A percentile compares a stretch with the other conserved stretches of the same genome.
Conservation (phyloP, 768 basidiomycete species). For the Hygrocybe punicea region DNA sequence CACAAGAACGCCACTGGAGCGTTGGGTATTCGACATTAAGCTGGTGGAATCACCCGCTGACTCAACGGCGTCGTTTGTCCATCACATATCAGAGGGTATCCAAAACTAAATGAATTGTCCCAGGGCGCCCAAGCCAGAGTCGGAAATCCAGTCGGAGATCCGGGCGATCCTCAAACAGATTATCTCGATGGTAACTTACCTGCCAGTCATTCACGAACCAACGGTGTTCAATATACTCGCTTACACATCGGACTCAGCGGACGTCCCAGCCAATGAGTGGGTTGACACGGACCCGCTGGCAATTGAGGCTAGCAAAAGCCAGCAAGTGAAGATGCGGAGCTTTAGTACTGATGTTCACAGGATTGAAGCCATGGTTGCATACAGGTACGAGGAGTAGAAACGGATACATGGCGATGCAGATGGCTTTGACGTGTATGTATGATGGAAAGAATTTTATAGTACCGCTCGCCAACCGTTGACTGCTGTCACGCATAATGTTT, state of each 20-base stretch:
- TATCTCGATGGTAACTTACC: slow-evolving; percentile 92
- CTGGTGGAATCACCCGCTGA: slow-evolving; percentile 64
- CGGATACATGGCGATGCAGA: slow-evolving; percentile 11
- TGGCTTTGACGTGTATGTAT: neutral
- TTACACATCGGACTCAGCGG: slow-evolving; percentile 88
- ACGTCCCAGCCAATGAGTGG: slow-evolving; percentile 93
- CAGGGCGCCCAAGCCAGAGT: slow-evolving; percentile 67
- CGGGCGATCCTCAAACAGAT: slow-evolving; percentile 98
- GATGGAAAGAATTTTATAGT: neutral
- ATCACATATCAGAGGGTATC: slow-evolving; percentile 2
- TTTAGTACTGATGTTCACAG: slow-evolving; percentile 98
- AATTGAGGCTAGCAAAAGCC: slow-evolving; percentile 90
- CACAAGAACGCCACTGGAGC: slow-evolving; percentile 83
- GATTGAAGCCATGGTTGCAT: slow-evolving; percentile 97
- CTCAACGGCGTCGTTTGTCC: slow-evolving; percentile 48
- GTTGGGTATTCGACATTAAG: slow-evolving; percentile 98
- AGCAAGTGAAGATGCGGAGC: slow-evolving; percentile 90
- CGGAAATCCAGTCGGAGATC: slow-evolving; percentile 96
- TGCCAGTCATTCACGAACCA: slow-evolving; percentile 92
- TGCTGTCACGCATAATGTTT: too few relatives aligned
- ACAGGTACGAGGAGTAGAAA: slow-evolving; percentile 78
- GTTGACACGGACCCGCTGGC: slow-evolving; percentile 89
- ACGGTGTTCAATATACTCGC: slow-evolving; percentile 97
- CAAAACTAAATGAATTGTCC: slow-evolving; percentile 3
- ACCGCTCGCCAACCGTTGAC: too few relatives aligned